Evolutionary conservation across 2,329 filamentous ascomycete species (phyloP), one percentile per base, ranked within the genome.

Genomic region (Fusarium sp.): DNA sequence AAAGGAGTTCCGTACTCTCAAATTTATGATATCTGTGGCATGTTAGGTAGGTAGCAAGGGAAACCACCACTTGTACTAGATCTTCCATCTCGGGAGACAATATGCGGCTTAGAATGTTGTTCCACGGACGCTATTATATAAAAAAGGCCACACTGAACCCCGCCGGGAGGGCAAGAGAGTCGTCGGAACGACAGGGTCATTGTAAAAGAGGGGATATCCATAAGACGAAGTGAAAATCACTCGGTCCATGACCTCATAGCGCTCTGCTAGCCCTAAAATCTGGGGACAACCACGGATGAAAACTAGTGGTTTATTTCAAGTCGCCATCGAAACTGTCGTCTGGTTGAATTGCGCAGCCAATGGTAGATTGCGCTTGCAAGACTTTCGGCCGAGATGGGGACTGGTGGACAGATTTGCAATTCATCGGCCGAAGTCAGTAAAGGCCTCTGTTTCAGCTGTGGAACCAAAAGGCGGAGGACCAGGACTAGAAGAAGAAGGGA

Each of bases 161-260:
- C 47, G 48, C 57, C 48, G 50, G 55, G n/a, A 42, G 24, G 53
- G 51, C 42, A 48, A 48, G 30, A 50, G 39, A 36, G 48, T 58
- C 55, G n/a, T 71, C 63, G 74, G 68, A 60, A 62, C 50, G 70
- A 32, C 73, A 61, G 65, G 66, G 58, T 35, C 17, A 28, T 26
- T 59, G 26, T 51, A 41, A 28, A 57, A 57, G 42, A 55, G 41
- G 32, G 39, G 38, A 72, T 56, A 39, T 36, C n/a, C 12, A 14
- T 45, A n/a, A 44, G 36, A 48, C 55, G 61, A 35, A 63, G 42
- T 35, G 47, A 56, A 36, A 63, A 63, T 62, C 48, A 53, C 66
- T 73, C 68, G 61, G 66, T 38, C 35, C 28, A 76, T 78, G 76
- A 78, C 72, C 73, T 77, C 76, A 78, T 78, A 61, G 58, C 60